Percentiles rank a stretch among this genome's conserved stretches.
Evolutionary conservation across 768 basidiomycete species (phyloP).

Genomic region (Lentinula raphanica): DNA sequence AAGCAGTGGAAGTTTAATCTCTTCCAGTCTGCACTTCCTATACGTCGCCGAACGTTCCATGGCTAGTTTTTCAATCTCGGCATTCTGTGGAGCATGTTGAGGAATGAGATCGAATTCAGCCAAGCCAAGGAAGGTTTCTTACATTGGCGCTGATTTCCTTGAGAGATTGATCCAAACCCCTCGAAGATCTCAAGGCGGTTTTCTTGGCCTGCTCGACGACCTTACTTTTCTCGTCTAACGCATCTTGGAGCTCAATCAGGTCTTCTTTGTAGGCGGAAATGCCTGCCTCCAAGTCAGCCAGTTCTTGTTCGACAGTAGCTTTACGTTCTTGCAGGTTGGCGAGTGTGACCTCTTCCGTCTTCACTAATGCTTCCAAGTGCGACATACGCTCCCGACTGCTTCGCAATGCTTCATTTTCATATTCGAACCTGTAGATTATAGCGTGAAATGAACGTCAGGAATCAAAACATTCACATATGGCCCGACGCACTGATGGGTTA

Average conservation of each 20-base stretch:
- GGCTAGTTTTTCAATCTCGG: conserved; percentile 85
- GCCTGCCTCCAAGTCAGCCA: conserved; percentile 49
- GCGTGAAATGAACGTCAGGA: not conserved
- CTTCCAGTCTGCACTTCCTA: conserved; percentile 89
- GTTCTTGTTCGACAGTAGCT: conserved; percentile 49
- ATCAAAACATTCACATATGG: not conserved
- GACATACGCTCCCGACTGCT: conserved; percentile 57
- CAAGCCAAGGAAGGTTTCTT: conserved; percentile 14
- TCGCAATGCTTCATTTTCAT: conserved; percentile 73
- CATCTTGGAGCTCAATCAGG: conserved; percentile 54
- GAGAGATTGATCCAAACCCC: conserved; percentile 76
- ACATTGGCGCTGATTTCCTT: conserved; percentile 88
- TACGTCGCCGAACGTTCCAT: conserved; percentile 85
- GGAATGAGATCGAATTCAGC: conserved; percentile 17
- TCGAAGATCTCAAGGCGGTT: conserved; percentile 61
- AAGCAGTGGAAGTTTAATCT: conserved; percentile 75
- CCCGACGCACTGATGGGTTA: conserved; percentile 75
- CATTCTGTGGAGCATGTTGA: conserved; percentile 44
- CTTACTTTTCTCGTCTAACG: conserved; percentile 68
- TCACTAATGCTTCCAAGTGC: conserved; percentile 46
- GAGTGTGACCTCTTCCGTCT: conserved; percentile 50
- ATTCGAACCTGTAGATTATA: conserved; percentile 54
- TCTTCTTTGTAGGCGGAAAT: conserved; percentile 57
- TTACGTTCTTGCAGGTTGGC: conserved; percentile 51
- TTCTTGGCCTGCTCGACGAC: conserved; percentile 73